Percentiles rank a stretch among this genome's conserved stretches.
These are phyloP conservation scores for Marchantia polymorpha DNA, from an alignment of 225 moss, liverwort and hornwort species.

Conservation along the genomic window DNA sequence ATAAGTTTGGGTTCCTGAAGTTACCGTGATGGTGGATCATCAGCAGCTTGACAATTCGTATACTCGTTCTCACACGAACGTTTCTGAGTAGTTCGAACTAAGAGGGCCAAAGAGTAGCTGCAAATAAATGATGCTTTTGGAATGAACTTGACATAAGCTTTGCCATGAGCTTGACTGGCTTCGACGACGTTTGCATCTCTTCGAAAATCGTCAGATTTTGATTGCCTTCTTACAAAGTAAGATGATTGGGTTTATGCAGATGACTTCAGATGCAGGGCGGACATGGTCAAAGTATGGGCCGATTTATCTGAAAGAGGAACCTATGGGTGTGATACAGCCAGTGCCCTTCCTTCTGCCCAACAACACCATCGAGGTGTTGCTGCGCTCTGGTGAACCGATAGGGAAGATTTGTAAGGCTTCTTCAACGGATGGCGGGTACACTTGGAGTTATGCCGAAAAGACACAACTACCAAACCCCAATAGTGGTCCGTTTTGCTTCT, in stretches of 20 bases:
- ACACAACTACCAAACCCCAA: constrained; percentile 82
- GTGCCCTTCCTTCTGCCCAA: constrained; percentile 55
- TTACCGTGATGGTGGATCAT: no score
- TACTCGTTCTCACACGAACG: no score
- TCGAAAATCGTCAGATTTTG: no score
- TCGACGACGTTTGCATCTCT: no score
- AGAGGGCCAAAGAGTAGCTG: no score
- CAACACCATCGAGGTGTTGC: constrained; percentile 48
- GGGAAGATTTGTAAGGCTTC: constrained; percentile 71
- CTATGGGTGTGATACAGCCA: constrained; percentile 77
- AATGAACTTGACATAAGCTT: no score
- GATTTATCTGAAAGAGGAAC: constrained; percentile 45
- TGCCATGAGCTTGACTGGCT: no score
- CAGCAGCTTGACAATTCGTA: no score
- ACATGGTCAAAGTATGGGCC: constrained; percentile 89
- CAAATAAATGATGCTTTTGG: no score
- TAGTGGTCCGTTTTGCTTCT: constrained; percentile 42
- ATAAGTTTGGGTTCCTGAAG: no score
- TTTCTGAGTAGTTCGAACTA: no score
- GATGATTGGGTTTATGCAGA: constrained; percentile 27
- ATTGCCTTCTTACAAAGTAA: no score
- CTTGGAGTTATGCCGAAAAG: constrained; percentile 61
- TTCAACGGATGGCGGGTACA: constrained; percentile 59
- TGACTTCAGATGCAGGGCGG: constrained; percentile 69
- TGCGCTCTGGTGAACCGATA: constrained; percentile 58